Evolutionary conservation across 306 rosid species (phyloP).

Genomic region (Astragalus glycyphyllos): DNA sequence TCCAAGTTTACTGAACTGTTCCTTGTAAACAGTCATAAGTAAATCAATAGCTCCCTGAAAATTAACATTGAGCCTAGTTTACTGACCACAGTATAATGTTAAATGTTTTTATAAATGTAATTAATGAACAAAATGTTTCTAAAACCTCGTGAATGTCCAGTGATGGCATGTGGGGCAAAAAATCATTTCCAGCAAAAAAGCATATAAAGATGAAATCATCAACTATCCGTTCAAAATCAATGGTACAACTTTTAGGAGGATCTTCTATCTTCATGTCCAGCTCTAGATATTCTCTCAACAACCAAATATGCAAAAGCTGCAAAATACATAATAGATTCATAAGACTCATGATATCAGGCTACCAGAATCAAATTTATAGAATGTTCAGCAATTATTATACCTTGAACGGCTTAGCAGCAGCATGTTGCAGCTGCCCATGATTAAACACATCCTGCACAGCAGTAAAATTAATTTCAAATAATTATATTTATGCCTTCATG

Average conservation of each 20-base stretch:
- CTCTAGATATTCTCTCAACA: slow-evolving; percentile 65
- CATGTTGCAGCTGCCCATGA: slow-evolving; percentile 1
- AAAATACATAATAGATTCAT: not conserved
- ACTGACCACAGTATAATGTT: too few relatives aligned
- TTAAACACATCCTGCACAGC: slow-evolving; percentile 30
- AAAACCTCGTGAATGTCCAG: slow-evolving; percentile 57
- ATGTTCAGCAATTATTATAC: slow-evolving; percentile 36
- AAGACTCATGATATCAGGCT: not conserved
- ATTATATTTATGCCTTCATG: not conserved
- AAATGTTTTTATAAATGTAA: too few relatives aligned
- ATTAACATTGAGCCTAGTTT: not conserved
- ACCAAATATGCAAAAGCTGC: slow-evolving; percentile 67
- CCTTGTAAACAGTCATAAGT: slow-evolving; percentile 54
- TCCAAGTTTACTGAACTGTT: slow-evolving; percentile 54
- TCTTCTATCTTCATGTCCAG: slow-evolving; percentile 54
- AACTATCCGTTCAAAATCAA: slow-evolving; percentile 58
- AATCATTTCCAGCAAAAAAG: slow-evolving; percentile 68
- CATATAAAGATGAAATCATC: slow-evolving; percentile 70
- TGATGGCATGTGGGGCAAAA: slow-evolving; percentile 67
- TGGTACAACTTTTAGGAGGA: slow-evolving; percentile 41
- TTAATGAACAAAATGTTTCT: not conserved
- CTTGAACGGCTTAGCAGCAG: slow-evolving; percentile 43
- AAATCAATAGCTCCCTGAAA: slow-evolving; percentile 57
- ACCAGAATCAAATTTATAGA: not conserved
- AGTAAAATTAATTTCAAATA: not conserved